Evolutionary conservation across 306 rosid species (phyloP).

Genomic region (Vigna unguiculata): DNA sequence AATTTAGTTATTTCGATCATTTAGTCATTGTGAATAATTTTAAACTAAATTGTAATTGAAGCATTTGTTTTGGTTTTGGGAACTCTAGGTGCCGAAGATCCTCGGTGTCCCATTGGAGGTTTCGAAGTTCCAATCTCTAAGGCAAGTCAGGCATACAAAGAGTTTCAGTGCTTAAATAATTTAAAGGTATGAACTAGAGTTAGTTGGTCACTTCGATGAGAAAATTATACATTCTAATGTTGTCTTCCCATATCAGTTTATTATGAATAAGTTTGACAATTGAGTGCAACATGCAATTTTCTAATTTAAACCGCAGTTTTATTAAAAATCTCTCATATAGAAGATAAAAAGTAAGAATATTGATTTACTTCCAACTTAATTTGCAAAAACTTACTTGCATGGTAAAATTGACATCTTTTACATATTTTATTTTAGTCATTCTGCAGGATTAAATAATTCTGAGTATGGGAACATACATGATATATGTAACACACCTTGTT

Average conservation of each 20-base stretch:
- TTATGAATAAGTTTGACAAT: conserved; percentile 11
- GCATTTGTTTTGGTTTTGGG: conserved; percentile 28
- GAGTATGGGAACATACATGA: too few species aligned
- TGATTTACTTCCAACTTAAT: too few species aligned
- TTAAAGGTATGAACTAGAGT: conserved; percentile 62
- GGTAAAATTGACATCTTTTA: too few species aligned
- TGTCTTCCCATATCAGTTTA: conserved; percentile 24
- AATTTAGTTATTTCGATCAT: conserved; percentile 23
- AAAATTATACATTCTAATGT: conserved; percentile 2
- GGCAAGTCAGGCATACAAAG: conserved; percentile 56
- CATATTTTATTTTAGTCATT: too few species aligned
- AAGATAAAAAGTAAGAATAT: neutral
- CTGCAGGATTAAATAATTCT: too few species aligned
- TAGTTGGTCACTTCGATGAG: neutral
- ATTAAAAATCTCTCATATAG: neutral
- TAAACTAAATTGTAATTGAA: conserved; percentile 37
- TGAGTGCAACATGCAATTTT: conserved; percentile 32
- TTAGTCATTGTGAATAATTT: conserved; percentile 8
- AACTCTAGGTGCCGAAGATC: conserved; percentile 83
- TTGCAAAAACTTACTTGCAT: too few species aligned
- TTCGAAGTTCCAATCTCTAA: conserved; percentile 53
- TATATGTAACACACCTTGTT: too few species aligned
- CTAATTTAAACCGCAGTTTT: neutral
- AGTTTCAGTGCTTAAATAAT: conserved; percentile 50
- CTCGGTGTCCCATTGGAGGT: conserved; percentile 77